Conservation (phyloP, 1,139 yeast genomes). For the Suzukiozyma palmioleophila region DNA sequence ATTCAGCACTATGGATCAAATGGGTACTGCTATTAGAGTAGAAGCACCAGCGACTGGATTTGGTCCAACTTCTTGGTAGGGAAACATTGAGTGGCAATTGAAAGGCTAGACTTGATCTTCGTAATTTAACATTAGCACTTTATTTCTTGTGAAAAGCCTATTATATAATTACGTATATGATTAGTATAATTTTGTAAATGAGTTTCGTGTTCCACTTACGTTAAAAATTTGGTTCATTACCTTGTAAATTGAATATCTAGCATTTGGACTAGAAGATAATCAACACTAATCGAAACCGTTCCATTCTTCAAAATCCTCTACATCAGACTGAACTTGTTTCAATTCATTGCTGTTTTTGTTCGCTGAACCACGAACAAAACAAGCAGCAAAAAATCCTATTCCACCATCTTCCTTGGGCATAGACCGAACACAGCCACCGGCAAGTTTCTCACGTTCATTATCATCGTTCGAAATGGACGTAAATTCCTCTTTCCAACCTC, state of each 20-base stretch:
- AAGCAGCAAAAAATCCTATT: conserved; percentile 93
- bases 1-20: conserved; percentile 1
- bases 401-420: conserved; percentile 90
- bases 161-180: no score
- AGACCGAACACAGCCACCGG: conserved; percentile 85
- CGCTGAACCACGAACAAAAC: conserved; percentile 41
- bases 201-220: no score
- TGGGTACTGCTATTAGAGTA: conserved; percentile 1
- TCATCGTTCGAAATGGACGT: conserved; percentile 42
- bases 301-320: conserved; percentile 5
- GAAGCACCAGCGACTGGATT: conserved; percentile 6
- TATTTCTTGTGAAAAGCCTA: no score
- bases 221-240: no score
- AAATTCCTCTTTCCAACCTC: conserved; percentile 75
- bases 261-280: no score
- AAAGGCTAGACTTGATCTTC: neutral
- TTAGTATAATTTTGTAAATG: no score
- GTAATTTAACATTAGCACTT: no score
- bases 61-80: conserved; percentile 3
- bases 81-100: neutral
- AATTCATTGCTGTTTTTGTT: conserved; percentile 7
- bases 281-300: conserved; percentile 11
- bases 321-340: conserved; percentile 5
- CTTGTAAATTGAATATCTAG: no score
- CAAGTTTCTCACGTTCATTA: conserved; percentile 46